phyloP scores from a whole-genome alignment of 108 stramenopile genomes.

The Poteriospumella lacustris region DNA sequence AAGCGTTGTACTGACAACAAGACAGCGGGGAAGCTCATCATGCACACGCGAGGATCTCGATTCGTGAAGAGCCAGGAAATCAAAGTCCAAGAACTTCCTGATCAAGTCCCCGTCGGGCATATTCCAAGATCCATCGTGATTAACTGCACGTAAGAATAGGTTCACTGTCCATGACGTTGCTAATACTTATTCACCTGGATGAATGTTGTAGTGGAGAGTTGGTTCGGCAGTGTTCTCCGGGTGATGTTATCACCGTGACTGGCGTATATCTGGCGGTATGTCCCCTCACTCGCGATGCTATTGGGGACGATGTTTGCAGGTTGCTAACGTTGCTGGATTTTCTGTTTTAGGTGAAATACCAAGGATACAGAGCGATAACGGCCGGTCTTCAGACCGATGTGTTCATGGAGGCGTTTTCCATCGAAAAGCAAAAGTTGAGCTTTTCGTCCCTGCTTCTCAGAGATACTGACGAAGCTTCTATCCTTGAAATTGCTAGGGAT shows the following conservation, averaged over 20 bases:
- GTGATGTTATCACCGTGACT: constrained; percentile 85
- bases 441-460: constrained; percentile 63
- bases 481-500: constrained; percentile 43
- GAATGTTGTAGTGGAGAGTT: constrained; percentile 80
- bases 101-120: constrained; percentile 95
- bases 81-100: constrained; percentile 88
- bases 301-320: neutral
- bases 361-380: constrained; percentile 75
- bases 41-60: constrained; percentile 87
- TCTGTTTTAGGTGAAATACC: constrained; percentile 32
- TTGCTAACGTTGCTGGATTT: neutral
- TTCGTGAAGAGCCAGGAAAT: constrained; percentile 95
- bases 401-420: constrained; percentile 67
- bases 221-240: constrained; percentile 78
- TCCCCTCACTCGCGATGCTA: neutral
- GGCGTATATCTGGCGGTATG: constrained; percentile 84
- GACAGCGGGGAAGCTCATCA: neutral
- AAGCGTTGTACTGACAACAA: constrained; percentile 49
- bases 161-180: too few relatives aligned
- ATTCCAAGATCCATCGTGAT: constrained; percentile 56
- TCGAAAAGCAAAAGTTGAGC: constrained; percentile 77
- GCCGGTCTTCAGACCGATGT: constrained; percentile 87
- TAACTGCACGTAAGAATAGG: neutral
- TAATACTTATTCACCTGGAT: too few relatives aligned
- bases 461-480: neutral